Evolutionary conservation across 306 rosid species (phyloP).

Genomic region (Argentina anserina): DNA sequence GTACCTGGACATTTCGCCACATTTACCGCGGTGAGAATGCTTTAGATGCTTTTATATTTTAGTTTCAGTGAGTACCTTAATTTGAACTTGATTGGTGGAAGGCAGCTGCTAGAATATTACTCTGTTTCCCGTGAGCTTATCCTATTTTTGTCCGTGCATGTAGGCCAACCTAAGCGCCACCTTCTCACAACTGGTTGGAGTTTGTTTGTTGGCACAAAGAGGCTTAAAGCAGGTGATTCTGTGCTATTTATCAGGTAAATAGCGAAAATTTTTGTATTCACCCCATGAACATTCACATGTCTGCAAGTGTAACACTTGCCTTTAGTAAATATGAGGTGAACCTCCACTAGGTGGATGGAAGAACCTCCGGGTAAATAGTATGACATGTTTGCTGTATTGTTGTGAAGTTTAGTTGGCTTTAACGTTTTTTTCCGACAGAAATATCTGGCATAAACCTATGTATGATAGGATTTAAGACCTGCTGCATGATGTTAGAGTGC

Average conservation of each 20-base stretch:
- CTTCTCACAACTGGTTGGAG: constrained; percentile 99
- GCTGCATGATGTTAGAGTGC: neutral
- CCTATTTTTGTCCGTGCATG: constrained; percentile 9
- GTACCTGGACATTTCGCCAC: constrained; percentile 89
- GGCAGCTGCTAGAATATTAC: neutral
- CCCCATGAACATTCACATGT: too few species aligned
- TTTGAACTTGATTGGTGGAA: neutral
- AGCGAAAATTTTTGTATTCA: too few species aligned
- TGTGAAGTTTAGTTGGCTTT: neutral
- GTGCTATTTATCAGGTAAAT: constrained; percentile 94
- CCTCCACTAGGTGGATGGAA: too few species aligned
- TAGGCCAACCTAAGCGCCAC: constrained; percentile 97
- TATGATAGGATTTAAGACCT: neutral
- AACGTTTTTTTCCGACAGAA: neutral
- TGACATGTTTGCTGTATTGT: neutral
- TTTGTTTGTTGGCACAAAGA: constrained; percentile 77
- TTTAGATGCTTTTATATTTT: neutral
- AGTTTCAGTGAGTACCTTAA: neutral
- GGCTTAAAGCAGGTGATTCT: constrained; percentile 93
- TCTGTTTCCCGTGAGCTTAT: neutral
- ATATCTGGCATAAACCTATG: neutral
- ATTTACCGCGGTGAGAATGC: constrained; percentile 73
- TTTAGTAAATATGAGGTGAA: too few species aligned
- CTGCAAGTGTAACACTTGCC: too few species aligned
- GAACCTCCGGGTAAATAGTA: too few species aligned